These are phyloP conservation scores for Spirogloea muscicola DNA, from an alignment of 139 green algal species.

Conservation along the genomic window DNA sequence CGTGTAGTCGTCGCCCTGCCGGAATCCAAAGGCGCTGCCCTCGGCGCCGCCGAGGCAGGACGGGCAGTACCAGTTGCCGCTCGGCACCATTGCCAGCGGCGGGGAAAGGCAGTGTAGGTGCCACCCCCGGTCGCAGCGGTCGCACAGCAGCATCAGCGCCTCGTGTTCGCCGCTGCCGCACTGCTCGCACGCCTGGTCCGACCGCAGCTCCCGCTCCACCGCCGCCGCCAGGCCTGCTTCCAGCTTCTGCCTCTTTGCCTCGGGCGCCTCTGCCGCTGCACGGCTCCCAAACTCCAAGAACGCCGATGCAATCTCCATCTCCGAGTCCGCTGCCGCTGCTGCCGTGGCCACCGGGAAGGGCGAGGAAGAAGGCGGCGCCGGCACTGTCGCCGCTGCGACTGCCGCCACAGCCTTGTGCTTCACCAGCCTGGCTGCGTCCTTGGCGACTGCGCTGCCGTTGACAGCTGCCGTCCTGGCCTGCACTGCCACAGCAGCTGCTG, in stretches of 20 bases:
- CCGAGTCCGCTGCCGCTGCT: too few species aligned
- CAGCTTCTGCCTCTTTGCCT: slow-evolving; percentile 11
- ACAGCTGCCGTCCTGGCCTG: too few species aligned
- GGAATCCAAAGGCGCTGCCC: slow-evolving; percentile 33
- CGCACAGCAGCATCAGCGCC: slow-evolving; percentile 55
- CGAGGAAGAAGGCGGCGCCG: too few species aligned
- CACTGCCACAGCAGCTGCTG: too few species aligned
- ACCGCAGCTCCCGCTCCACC: slow-evolving; percentile 5
- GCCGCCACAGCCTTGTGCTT: too few species aligned
- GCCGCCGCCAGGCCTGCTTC: not conserved
- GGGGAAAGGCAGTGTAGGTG: slow-evolving; percentile 56
- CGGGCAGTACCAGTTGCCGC: slow-evolving; percentile 54
- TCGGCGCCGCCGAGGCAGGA: slow-evolving; percentile 1
- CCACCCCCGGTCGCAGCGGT: slow-evolving; percentile 52
- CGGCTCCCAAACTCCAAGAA: too few species aligned
- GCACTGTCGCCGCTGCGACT: too few species aligned
- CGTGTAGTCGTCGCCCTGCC: slow-evolving; percentile 57
- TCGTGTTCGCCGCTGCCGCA: slow-evolving; percentile 21
- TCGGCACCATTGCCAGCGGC: slow-evolving; percentile 41
- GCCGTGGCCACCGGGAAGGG: too few species aligned
- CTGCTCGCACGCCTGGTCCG: slow-evolving; percentile 30
- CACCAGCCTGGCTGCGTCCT: too few species aligned
- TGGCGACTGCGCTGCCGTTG: too few species aligned
- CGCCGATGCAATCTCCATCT: too few species aligned
- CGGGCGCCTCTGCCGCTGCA: too few species aligned